phyloP scores from a whole-genome alignment of 345 rosid species.

The Erucastrum elatum region DNA sequence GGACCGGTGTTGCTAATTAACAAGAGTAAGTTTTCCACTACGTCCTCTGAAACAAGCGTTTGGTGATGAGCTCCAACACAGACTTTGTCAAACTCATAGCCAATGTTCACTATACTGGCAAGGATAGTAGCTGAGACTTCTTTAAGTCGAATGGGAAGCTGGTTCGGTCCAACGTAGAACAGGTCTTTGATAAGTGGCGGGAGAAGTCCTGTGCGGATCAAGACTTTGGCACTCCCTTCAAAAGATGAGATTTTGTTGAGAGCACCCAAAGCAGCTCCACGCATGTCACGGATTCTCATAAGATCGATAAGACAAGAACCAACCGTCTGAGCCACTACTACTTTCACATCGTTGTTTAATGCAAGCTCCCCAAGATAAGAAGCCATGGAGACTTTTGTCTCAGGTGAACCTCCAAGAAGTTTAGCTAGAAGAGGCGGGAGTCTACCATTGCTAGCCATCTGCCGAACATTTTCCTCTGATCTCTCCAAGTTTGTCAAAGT shows the following conservation, averaged over 20 bases:
- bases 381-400: slow-evolving; percentile 86
- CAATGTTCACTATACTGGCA: slow-evolving; percentile 80
- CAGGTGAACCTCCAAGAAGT: slow-evolving; percentile 77
- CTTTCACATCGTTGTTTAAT: slow-evolving; percentile 74
- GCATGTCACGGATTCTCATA: slow-evolving; percentile 69
- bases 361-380: slow-evolving; percentile 83
- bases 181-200: slow-evolving; percentile 88
- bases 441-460: slow-evolving; percentile 92
- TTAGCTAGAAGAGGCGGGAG: slow-evolving; percentile 78
- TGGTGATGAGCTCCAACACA: slow-evolving; percentile 67
- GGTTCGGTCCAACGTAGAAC: slow-evolving; percentile 71
- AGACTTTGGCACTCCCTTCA: slow-evolving; percentile 76
- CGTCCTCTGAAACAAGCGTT: slow-evolving; percentile 83
- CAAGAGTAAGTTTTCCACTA: slow-evolving; percentile 75
- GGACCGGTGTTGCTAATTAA: slow-evolving; percentile 97
- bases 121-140: slow-evolving; percentile 94
- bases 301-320: slow-evolving; percentile 77
- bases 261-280: slow-evolving; percentile 80
- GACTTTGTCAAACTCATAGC: slow-evolving; percentile 66
- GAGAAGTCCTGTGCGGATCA: slow-evolving; percentile 78
- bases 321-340: slow-evolving; percentile 69
- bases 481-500: slow-evolving; percentile 77
- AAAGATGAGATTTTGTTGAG: slow-evolving; percentile 79
- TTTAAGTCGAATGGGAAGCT: slow-evolving; percentile 83
- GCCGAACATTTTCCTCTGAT: slow-evolving; percentile 77